Conservation (phyloP, 768 basidiomycete genomes). For the Tulasnella calospora region DNA sequence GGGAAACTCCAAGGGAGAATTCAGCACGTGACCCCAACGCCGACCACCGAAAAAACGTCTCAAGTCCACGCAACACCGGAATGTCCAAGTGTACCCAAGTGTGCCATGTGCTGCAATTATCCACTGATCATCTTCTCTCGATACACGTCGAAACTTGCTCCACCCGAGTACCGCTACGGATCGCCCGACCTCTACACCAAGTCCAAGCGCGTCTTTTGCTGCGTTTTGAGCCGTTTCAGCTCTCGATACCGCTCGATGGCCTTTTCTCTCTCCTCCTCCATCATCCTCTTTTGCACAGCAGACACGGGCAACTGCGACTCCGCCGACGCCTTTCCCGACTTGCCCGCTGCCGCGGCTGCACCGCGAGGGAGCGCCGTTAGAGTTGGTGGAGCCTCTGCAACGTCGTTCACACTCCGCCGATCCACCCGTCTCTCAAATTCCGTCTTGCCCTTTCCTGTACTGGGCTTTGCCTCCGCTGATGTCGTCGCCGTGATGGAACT, state of each 20-base stretch:
- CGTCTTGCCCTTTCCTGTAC: constrained; percentile 1
- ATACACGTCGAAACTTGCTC: too few species aligned
- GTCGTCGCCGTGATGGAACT: not conserved
- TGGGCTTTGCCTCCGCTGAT: not conserved
- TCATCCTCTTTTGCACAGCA: constrained; percentile 21
- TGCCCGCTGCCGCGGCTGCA: constrained; percentile 10
- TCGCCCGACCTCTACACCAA: not conserved
- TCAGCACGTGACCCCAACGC: not conserved
- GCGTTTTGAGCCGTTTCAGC: constrained; percentile 11
- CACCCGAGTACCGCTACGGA: not conserved
- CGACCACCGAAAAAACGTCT: not conserved
- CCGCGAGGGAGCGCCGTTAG: constrained; percentile 4
- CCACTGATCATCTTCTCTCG: too few species aligned
- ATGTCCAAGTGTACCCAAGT: too few species aligned
- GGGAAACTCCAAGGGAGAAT: constrained; percentile 6
- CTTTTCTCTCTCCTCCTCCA: constrained; percentile 21
- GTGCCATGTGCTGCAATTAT: too few species aligned
- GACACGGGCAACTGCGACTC: not conserved
- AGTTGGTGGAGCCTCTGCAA: constrained; percentile 15
- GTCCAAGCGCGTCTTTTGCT: not conserved
- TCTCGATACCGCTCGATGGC: constrained; percentile 19
- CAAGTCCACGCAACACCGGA: not conserved
- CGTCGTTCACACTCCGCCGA: constrained; percentile 24
- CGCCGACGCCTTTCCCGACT: not conserved
- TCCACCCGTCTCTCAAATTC: constrained; percentile 11